Percentiles rank a stretch among this genome's conserved stretches.
Conservation (phyloP, 805 yeast genomes). For the Wickerhamomyces bisporus region DNA sequence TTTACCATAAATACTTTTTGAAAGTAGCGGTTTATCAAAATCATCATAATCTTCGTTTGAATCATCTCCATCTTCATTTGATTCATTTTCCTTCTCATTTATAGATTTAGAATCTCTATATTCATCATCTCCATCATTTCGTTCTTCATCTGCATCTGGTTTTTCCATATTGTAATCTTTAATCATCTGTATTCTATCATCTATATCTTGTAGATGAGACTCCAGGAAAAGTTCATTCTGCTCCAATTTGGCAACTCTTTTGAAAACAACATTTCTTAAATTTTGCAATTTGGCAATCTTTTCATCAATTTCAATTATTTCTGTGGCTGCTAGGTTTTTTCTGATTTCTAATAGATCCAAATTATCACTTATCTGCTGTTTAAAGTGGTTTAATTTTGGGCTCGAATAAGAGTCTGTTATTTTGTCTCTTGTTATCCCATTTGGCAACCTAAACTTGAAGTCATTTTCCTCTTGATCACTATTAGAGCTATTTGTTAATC, state of each 20-base stretch:
- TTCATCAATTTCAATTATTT: constrained; percentile 57
- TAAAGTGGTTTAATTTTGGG: constrained; percentile 31
- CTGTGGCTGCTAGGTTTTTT: constrained; percentile 59
- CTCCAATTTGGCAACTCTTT: constrained; percentile 55
- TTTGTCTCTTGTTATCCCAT: constrained; percentile 36
- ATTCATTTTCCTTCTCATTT: constrained; percentile 5
- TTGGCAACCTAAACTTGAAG: constrained; percentile 28
- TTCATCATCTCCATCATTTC: constrained; percentile 7
- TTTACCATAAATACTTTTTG: constrained; percentile 41
- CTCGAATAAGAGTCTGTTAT: constrained; percentile 39
- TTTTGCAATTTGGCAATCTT: constrained; percentile 47
- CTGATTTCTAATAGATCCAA: constrained; percentile 56
- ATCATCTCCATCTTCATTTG: constrained; percentile 2
- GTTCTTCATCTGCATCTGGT: constrained; percentile 22
- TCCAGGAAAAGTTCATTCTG: constrained; percentile 55
- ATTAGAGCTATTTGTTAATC: constrained; percentile 23
- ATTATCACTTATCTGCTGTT: constrained; percentile 36
- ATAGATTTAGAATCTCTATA: background rate
- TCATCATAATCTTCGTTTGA: constrained; percentile 1
- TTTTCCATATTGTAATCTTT: constrained; percentile 33
- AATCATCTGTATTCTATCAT: constrained; percentile 38
- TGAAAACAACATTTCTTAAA: constrained; percentile 49
- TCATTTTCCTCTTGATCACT: constrained; percentile 15
- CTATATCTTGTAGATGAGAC: constrained; percentile 37
- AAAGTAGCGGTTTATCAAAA: constrained; percentile 27